Conservation (phyloP, 768 basidiomycete species). For the Tulasnella sp. region DNA sequence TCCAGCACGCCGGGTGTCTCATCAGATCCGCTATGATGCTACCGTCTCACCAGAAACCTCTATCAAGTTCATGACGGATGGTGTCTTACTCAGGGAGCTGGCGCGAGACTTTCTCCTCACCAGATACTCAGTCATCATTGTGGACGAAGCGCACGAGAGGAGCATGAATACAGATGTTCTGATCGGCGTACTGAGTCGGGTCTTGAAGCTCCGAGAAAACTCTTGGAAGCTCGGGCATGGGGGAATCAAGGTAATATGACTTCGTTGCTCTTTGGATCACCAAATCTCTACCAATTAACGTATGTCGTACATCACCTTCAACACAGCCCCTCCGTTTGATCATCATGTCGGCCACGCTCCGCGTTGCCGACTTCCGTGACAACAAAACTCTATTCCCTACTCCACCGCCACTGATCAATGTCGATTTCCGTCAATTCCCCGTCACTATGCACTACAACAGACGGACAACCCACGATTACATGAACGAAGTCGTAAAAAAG, state of each 20-base stretch:
- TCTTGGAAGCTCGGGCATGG: constrained; percentile 75
- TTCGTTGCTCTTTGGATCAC: neutral
- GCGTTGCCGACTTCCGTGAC: constrained; percentile 82
- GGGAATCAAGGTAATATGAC: constrained; percentile 45
- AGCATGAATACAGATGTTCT: constrained; percentile 98
- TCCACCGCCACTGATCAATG: constrained; percentile 85
- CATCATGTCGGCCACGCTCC: constrained; percentile 98
- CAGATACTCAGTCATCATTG: constrained; percentile 88
- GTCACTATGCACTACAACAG: constrained; percentile 92
- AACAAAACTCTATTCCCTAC: constrained; percentile 69
- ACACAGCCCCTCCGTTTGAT: constrained; percentile 80
- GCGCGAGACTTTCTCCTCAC: constrained; percentile 87
- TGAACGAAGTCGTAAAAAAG: constrained; percentile 83
- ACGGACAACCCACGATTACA: constrained; percentile 75
- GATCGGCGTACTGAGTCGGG: constrained; percentile 91
- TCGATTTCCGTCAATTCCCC: constrained; percentile 85
- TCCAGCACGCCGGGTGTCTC: constrained; percentile 70
- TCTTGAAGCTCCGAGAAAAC: constrained; percentile 78
- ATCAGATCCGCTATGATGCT: constrained; percentile 95
- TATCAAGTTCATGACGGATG: constrained; percentile 99
- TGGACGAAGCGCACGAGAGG: constrained; percentile 96
- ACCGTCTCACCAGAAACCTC: constrained; percentile 81
- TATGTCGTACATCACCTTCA: constrained; percentile 3
- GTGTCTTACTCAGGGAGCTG: constrained; percentile 87
- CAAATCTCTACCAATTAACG: neutral